Percentiles rank a stretch among this genome's conserved stretches.
Conservation (phyloP, 2,329 filamentous ascomycete genomes). For the Elsinoe batatas region DNA sequence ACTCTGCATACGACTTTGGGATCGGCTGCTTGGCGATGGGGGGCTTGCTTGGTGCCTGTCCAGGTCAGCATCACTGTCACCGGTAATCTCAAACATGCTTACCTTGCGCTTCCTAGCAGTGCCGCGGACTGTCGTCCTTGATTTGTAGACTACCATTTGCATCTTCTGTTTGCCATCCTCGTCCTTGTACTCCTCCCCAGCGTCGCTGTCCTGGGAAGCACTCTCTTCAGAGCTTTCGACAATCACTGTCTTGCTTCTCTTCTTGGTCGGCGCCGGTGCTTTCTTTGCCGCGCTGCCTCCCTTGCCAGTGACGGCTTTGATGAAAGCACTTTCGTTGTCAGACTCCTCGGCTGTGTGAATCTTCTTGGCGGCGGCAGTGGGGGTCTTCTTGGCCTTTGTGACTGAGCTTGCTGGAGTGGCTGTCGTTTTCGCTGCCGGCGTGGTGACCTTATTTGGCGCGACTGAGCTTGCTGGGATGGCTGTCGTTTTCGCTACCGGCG, state of each 20-base stretch:
- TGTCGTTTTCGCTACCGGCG: background rate
- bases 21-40: slow-evolving; percentile 19
- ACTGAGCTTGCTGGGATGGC: background rate
- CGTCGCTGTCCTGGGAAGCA: background rate
- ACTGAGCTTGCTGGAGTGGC: background rate
- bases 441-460: background rate
- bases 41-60: background rate
- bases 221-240: background rate
- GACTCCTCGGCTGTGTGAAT: background rate
- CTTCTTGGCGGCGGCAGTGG: background rate
- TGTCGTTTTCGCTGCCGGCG: background rate
- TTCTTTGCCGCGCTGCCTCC: background rate
- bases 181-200: background rate
- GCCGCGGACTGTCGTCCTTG: background rate
- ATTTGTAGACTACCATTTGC: background rate
- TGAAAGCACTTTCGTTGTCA: background rate
- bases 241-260: background rate
- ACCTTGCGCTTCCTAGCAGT: slow-evolving; percentile 2
- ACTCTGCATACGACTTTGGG: slow-evolving; percentile 21
- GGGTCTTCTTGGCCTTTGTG: background rate
- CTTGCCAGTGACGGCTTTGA: background rate
- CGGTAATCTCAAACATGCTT: no score
- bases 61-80: background rate
- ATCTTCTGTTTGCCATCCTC: background rate
- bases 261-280: background rate